These are phyloP conservation scores for Candolleomyces eurysporus DNA, from an alignment of 768 basidiomycete genomes.

Conservation along the genomic window DNA sequence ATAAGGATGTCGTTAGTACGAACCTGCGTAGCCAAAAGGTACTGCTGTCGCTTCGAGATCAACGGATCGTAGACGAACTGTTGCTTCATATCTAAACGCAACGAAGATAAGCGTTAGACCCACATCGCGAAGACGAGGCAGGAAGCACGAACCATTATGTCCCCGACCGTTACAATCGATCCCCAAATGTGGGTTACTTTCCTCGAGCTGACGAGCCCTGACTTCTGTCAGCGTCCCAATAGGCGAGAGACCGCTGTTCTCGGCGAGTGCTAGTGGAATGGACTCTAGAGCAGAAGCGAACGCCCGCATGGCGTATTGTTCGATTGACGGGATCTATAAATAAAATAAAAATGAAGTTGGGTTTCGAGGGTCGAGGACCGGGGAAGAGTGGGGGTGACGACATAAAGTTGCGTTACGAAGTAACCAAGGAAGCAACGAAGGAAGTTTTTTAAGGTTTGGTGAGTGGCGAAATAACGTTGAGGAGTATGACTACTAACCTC, in stretches of 20 bases:
- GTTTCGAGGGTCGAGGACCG: background rate
- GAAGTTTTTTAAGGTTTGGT: too few relatives aligned
- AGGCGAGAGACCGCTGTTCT: constrained; percentile 95
- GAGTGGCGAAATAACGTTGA: too few relatives aligned
- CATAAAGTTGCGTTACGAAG: too few relatives aligned
- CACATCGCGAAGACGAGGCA: background rate
- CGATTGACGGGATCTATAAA: constrained; percentile 85
- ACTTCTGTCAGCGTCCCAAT: constrained; percentile 97
- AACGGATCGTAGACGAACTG: constrained; percentile 97
- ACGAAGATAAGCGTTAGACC: background rate
- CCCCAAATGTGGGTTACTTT: constrained; percentile 82
- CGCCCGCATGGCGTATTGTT: constrained; percentile 99
- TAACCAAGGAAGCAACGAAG: too few relatives aligned
- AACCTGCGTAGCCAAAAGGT: constrained; percentile 94
- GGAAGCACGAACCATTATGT: constrained; percentile 66
- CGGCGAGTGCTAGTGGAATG: constrained; percentile 93
- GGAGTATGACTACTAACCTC: constrained; percentile 48
- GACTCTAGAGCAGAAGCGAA: constrained; percentile 94
- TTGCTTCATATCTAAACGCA: constrained; percentile 86
- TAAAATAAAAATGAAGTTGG: background rate
- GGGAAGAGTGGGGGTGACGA: background rate
- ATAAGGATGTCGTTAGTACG: constrained; percentile 13
- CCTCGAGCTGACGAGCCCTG: constrained; percentile 87
- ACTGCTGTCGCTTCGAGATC: constrained; percentile 97
- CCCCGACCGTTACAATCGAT: constrained; percentile 89